Evolutionary conservation across 768 basidiomycete species (phyloP).

Genomic region (Boletus tylopilopsis): DNA sequence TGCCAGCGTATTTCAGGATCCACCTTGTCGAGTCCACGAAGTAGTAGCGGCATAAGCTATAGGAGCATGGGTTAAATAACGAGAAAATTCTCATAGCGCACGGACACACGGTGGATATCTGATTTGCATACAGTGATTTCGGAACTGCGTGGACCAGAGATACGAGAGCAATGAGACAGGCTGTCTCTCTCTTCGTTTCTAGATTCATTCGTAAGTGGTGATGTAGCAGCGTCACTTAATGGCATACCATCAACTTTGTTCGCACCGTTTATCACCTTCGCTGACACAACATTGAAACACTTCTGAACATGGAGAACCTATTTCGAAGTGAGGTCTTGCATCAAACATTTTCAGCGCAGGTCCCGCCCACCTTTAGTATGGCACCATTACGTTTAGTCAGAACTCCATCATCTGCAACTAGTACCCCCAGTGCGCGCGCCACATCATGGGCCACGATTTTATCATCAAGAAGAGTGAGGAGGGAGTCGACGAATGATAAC

Average conservation of each 20-base stretch:
- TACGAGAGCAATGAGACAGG: slow-evolving; percentile 80
- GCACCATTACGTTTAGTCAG: slow-evolving; percentile 78
- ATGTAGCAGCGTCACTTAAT: background rate
- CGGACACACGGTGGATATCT: slow-evolving; percentile 56
- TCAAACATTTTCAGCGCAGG: background rate
- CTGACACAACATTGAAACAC: slow-evolving; percentile 68
- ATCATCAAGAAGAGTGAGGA: slow-evolving; percentile 74
- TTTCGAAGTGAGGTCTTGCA: background rate
- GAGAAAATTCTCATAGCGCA: background rate
- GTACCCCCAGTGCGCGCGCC: slow-evolving; percentile 68
- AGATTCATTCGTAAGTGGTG: background rate
- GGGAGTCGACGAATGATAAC: slow-evolving; percentile 49
- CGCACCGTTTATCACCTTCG: slow-evolving; percentile 69
- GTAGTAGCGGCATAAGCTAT: slow-evolving; percentile 84
- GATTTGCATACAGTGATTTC: slow-evolving; percentile 63
- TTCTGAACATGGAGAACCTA: slow-evolving; percentile 75
- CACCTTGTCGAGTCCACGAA: slow-evolving; percentile 79
- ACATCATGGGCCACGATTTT: slow-evolving; percentile 62
- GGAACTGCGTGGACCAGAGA: slow-evolving; percentile 79
- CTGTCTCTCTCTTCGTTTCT: slow-evolving; percentile 55
- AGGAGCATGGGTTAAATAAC: background rate
- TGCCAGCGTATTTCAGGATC: slow-evolving; percentile 70
- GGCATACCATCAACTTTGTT: slow-evolving; percentile 50
- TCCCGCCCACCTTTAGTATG: slow-evolving; percentile 60
- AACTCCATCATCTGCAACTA: slow-evolving; percentile 57